Evolutionary conservation across 2,329 filamentous ascomycete species (phyloP).

Genomic region (Bipolaris cookei): DNA sequence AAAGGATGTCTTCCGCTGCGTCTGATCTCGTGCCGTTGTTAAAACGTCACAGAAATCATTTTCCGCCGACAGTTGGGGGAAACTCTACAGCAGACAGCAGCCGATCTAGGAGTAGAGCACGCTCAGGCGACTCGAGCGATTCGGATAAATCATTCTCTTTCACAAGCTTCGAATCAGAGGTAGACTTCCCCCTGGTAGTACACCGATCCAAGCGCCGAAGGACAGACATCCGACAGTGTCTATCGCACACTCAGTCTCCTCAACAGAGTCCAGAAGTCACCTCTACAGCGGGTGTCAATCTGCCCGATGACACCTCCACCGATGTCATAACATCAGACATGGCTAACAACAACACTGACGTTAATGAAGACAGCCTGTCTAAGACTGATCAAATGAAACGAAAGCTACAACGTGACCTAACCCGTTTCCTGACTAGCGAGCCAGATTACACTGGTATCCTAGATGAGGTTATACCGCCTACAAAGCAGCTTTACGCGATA

Average conservation of each 20-base stretch:
- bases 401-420: conserved; percentile 3
- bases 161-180: neutral
- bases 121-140: neutral
- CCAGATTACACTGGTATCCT: conserved; percentile 4
- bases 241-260: neutral
- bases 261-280: neutral
- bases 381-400: neutral
- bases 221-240: neutral
- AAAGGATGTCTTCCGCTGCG: neutral
- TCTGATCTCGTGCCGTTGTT: neutral
- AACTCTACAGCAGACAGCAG: neutral
- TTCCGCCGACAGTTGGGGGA: neutral
- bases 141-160: conserved; percentile 1
- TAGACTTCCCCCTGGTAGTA: neutral
- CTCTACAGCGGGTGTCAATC: conserved; percentile 1
- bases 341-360: neutral
- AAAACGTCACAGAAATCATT: neutral
- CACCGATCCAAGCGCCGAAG: neutral
- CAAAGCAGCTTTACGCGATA: neutral
- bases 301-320: neutral
- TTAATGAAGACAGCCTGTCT: neutral
- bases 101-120: conserved; percentile 1
- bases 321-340: neutral
- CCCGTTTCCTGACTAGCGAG: conserved; percentile 1
- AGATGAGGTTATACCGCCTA: neutral